Conservation (phyloP, 192 early-diverging fungal genomes). For the Glomus cerebriforme region DNA sequence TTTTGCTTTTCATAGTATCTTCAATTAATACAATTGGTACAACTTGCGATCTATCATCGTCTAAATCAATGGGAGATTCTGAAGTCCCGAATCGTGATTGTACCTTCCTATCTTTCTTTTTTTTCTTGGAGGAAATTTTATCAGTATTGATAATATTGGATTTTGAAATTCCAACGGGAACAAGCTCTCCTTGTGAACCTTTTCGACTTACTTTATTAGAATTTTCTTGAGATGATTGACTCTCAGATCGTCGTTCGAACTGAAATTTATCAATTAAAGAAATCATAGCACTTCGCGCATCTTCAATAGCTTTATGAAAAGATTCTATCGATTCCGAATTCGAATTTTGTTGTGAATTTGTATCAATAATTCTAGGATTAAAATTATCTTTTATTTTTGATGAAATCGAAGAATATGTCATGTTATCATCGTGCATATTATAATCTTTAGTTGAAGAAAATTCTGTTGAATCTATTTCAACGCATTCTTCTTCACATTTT, state of each 20-base stretch:
- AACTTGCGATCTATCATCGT: neutral
- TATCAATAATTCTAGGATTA: neutral
- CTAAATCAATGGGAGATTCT: neutral
- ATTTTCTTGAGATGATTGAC: neutral
- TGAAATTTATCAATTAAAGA: neutral
- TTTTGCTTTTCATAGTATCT: neutral
- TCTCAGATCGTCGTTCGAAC: neutral
- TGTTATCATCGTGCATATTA: too few species aligned
- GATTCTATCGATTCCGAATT: neutral
- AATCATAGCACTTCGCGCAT: neutral
- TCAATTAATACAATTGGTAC: neutral
- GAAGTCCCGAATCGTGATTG: neutral
- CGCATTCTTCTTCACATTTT: neutral
- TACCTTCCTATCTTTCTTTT: neutral
- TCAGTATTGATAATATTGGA: too few species aligned
- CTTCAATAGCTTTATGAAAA: neutral
- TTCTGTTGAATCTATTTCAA: neutral
- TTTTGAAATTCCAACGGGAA: neutral
- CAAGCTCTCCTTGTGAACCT: neutral
- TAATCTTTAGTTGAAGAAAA: neutral
- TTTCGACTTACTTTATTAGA: neutral
- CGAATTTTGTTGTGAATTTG: neutral
- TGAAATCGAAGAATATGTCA: too few species aligned
- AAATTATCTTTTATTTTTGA: neutral
- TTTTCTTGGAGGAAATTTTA: neutral